These are phyloP conservation scores for Erythrobasidium yunnanense DNA, from an alignment of 768 basidiomycete genomes.

Conservation along the genomic window DNA sequence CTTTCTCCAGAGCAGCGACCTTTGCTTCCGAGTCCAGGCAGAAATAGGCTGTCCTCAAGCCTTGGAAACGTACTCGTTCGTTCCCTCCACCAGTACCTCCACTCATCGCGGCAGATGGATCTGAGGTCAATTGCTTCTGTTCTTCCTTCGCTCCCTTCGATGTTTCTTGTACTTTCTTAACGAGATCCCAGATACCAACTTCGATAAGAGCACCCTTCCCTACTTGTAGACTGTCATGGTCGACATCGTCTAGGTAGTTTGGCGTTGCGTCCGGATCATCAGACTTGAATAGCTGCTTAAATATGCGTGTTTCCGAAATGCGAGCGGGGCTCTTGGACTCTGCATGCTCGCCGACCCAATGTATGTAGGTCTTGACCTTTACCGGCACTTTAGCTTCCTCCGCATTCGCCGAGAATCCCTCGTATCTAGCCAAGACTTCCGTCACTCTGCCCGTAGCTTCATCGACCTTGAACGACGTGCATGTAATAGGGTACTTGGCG, in stretches of 20 bases:
- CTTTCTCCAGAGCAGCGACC: conserved; percentile 55
- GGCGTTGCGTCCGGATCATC: conserved; percentile 64
- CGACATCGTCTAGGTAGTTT: conserved; percentile 73
- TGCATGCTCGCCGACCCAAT: conserved; percentile 85
- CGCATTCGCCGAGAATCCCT: conserved; percentile 45
- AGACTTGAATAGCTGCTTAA: conserved; percentile 86
- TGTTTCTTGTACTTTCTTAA: conserved; percentile 55
- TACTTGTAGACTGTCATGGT: conserved; percentile 67
- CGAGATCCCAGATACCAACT: conserved; percentile 74
- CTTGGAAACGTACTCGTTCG: conserved; percentile 93
- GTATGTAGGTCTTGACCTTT: conserved; percentile 88
- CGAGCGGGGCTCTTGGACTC: conserved; percentile 67
- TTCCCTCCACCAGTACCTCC: conserved; percentile 62
- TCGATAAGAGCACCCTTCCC: conserved; percentile 74
- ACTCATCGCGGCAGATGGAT: conserved; percentile 40
- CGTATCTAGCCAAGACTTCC: conserved; percentile 68
- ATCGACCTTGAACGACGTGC: conserved; percentile 75
- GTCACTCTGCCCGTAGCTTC: conserved; percentile 58
- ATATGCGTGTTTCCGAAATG: conserved; percentile 81
- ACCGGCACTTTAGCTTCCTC: conserved; percentile 45
- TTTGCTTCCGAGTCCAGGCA: conserved; percentile 66
- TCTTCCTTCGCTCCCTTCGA: conserved; percentile 52
- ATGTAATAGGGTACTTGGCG: conserved; percentile 81
- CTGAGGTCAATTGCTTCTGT: conserved; percentile 55
- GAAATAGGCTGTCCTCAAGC: conserved; percentile 88